Base-by-base conservation (phyloP, 495 filamentous ascomycete species). In the Aeminium ludgeri region DNA sequence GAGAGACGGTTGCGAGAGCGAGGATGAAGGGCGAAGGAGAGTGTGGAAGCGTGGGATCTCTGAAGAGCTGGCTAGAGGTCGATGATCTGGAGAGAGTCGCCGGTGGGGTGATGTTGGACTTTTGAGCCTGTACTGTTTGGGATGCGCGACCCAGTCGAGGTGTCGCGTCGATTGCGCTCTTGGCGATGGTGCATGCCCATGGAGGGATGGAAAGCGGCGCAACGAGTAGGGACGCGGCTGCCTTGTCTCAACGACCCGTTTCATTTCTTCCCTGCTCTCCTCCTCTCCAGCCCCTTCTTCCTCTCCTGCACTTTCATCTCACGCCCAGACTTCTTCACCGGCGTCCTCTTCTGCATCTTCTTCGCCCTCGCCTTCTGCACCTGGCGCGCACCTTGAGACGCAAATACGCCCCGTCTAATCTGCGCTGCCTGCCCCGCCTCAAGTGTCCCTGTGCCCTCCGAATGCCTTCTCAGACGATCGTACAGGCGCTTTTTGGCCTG, bases 31-130 rank as follows among this genome's bases (percentile, higher is more conserved):
- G 23, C 23, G 32, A 74, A 74, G 54, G 61, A 62, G 32, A 67
- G 70, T 46, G 63, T 52, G 3, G 52, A 57, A 20, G 4, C 23
- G 23, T 4, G 23, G 23, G 23, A 8, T 3, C 23, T 3, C 8
- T 25, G 23, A 25, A 25, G 20, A 41, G 43, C 45, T 51, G 36
- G 46, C 33, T 46, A 34, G 49, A 78, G 73, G 73, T 81, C 36
- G 79, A 81, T 51, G 79, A 96, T 66, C 62, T 97, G 42, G 91
- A 97, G 64, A 92, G 84, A 59, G 62, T 91, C 52, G 80, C 81
- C 29, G 84, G 85, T 40, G 85, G 94, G 63, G 60, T 97, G 56
- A 56, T 92, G 54, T 65, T 97, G 63, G 89, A 97, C 63, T 83
- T 97, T 45, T 80, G 46, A 64, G 18, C 17, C 33, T 6, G 10